Evolutionary conservation across 2,329 filamentous ascomycete species (phyloP).

Genomic region (Lachnellula arida): DNA sequence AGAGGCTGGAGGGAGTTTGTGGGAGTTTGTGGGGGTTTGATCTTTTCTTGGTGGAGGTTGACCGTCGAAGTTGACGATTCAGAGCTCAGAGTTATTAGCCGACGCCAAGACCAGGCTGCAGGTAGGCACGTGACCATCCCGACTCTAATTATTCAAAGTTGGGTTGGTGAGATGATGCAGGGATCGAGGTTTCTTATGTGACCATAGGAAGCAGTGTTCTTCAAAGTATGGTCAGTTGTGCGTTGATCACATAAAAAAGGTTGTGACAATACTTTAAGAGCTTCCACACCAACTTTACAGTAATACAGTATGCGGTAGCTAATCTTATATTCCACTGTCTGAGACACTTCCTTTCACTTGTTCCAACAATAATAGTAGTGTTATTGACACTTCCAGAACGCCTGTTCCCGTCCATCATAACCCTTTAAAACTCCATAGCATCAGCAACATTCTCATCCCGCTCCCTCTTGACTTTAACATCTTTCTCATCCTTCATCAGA

Average conservation of each 20-base stretch:
- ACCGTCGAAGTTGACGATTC: neutral
- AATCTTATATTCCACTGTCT: neutral
- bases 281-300: no score
- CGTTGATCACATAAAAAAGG: no score
- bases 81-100: neutral
- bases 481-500: conserved; percentile 72
- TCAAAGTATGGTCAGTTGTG: no score
- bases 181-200: no score
- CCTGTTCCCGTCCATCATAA: neutral
- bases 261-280: no score
- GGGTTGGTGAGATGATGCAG: no score
- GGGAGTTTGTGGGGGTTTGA: conserved; percentile 12
- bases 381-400: neutral
- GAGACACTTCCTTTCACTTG: neutral
- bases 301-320: no score
- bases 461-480: conserved; percentile 45
- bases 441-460: conserved; percentile 41
- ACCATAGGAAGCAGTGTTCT: no score
- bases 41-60: conserved; percentile 1
- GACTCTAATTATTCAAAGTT: no score
- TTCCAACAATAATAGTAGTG: neutral
- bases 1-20: conserved; percentile 13
- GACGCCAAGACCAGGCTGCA: conserved; percentile 1
- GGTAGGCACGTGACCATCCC: neutral
- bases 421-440: conserved; percentile 59